Evolutionary conservation across 176 grass and related monocot genomes (phyloP), one percentile per base, ranked within the genome.

Genomic region (Oryza longistaminata): DNA sequence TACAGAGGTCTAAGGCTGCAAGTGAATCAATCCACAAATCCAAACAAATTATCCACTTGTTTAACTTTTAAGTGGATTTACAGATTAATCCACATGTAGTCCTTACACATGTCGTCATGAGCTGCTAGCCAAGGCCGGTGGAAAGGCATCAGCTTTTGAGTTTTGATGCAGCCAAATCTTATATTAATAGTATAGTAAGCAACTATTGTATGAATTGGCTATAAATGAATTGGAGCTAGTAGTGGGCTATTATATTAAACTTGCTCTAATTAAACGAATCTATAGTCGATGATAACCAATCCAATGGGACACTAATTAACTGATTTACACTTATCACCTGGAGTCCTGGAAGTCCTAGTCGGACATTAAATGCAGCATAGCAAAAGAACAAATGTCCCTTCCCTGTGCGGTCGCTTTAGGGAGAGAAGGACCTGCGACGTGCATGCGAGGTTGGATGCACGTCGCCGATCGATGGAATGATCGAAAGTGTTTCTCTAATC

Each of bases 381-480:
- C 19, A 62, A 62, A 62, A 62, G 76, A 44, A 33, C n/a, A 21
- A 66, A 13, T 65, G 29, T 65, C 27, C 31, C 13, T 8, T 58
- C 76, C 58, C n/a, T 42, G 76, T 3, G n/a, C 58, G 68, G 68
- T 44, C 10, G 7, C 58, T 80, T 86, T 73, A 34, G 46, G 43
- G 21, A 17, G 49, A 82, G 40, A 34, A 27, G n/a, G 77, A 66
- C 82, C 77, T 64, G 2, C 5, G 44, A 81, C 82, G 82, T 85
- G 77, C 88, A 76, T 85, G 77, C 64, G 33, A 71, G 78, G 77
- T 53, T 85, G 78, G 65, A 77, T 53, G 72, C 72, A 86, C 72
- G 83, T 90, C 88, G 42, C 33, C 34, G 9, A 64, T 22, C 34
- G 58, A 64, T n/a, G 46, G 82, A 80, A 75, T 21, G 42, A 52